These are phyloP conservation scores for Ganoderma sp. DNA, from an alignment of 1,284 basidiomycete species.

Conservation along the genomic window DNA sequence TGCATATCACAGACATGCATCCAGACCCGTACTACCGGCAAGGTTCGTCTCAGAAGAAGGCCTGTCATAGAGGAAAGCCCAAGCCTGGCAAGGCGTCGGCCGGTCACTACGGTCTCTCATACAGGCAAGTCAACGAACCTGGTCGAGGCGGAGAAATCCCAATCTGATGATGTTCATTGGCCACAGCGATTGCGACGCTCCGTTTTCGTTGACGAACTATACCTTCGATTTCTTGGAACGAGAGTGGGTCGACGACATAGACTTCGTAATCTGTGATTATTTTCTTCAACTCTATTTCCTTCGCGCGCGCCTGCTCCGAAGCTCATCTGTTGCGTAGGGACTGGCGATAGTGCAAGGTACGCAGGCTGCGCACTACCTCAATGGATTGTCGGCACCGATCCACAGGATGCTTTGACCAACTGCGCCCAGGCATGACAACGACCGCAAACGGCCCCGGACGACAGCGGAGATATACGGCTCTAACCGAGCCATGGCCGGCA, in stretches of 20 bases:
- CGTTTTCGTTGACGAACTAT: constrained; percentile 76
- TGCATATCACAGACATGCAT: constrained; percentile 84
- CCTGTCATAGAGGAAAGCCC: constrained; percentile 70
- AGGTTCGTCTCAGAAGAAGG: constrained; percentile 55
- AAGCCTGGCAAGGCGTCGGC: constrained; percentile 59
- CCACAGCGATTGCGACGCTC: constrained; percentile 85
- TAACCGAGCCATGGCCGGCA: constrained; percentile 71
- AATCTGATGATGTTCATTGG: constrained; percentile 7
- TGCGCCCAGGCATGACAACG: constrained; percentile 81
- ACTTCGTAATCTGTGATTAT: constrained; percentile 83
- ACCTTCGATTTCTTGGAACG: constrained; percentile 83
- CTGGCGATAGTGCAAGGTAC: constrained; percentile 89
- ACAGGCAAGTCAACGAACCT: constrained; percentile 53
- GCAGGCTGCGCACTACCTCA: neutral
- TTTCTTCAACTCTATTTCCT: constrained; percentile 7
- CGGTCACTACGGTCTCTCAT: constrained; percentile 66
- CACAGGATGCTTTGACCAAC: constrained; percentile 4
- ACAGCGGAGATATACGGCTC: constrained; percentile 80
- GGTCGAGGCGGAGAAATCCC: neutral
- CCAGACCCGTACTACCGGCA: constrained; percentile 70
- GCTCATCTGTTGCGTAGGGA: constrained; percentile 60
- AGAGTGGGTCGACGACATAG: constrained; percentile 84
- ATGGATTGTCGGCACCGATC: constrained; percentile 10
- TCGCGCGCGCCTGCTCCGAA: constrained; percentile 21
- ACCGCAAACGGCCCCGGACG: constrained; percentile 80